Evolutionary conservation across 768 basidiomycete genomes (phyloP).

Genomic region (Scleroderma bovista): DNA sequence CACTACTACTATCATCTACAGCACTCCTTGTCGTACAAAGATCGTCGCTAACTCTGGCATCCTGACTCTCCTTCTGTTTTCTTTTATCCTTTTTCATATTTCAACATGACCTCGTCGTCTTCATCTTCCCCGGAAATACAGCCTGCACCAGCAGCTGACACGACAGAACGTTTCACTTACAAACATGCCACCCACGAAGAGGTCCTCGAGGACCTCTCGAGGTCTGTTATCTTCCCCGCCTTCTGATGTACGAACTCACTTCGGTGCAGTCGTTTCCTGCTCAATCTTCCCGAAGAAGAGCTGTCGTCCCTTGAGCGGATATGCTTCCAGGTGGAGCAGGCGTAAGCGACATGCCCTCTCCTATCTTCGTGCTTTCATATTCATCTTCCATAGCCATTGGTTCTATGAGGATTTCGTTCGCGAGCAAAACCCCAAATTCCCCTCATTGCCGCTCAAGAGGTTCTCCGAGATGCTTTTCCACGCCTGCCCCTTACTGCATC

Average conservation of each 20-base stretch:
- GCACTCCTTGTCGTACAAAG: constrained; percentile 27
- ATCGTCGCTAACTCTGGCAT: constrained; percentile 25
- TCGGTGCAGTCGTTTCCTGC: constrained; percentile 76
- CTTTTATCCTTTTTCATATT: constrained; percentile 23
- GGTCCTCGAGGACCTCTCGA: constrained; percentile 87
- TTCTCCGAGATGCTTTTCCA: constrained; percentile 91
- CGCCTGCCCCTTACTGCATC: constrained; percentile 74
- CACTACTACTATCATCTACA: constrained; percentile 24
- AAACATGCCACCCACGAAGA: constrained; percentile 77
- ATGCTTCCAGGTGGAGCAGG: constrained; percentile 99
- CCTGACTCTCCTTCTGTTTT: constrained; percentile 27
- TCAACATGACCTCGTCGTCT: constrained; percentile 66
- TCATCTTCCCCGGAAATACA: constrained; percentile 74
- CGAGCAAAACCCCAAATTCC: constrained; percentile 82
- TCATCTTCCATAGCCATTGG: constrained; percentile 72
- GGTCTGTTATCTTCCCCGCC: constrained; percentile 39
- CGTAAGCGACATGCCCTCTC: constrained; percentile 49
- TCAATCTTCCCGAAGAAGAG: constrained; percentile 94
- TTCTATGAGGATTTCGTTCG: constrained; percentile 99
- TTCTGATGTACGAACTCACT: constrained; percentile 9
- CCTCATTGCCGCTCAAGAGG: constrained; percentile 82
- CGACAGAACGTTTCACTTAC: constrained; percentile 45
- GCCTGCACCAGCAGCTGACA: constrained; percentile 37
- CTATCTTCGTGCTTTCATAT: not conserved
- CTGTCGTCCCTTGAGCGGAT: constrained; percentile 86